Conservation (phyloP, 768 basidiomycete species). For the Podaxis carcinomalis region DNA sequence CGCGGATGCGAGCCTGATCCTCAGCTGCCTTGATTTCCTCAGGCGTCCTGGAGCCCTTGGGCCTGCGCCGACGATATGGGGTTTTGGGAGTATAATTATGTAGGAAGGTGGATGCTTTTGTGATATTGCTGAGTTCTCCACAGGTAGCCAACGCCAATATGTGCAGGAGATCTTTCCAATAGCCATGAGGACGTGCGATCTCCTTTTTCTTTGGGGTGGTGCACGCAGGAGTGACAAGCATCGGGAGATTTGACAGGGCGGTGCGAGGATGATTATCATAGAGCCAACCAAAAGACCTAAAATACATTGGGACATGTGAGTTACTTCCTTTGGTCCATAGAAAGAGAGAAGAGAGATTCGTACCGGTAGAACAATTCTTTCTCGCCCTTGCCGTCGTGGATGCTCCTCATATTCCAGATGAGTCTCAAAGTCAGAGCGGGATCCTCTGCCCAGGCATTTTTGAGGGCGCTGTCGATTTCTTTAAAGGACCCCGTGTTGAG, state of each 20-base stretch:
- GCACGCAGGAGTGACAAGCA: constrained; percentile 52
- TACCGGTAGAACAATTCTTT: constrained; percentile 58
- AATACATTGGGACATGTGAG: background rate
- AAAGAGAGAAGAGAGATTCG: constrained; percentile 9
- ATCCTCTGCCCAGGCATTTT: constrained; percentile 55
- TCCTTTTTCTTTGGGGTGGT: constrained; percentile 25
- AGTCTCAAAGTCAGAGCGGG: constrained; percentile 53
- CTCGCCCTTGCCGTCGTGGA: constrained; percentile 65
- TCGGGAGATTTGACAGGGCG: constrained; percentile 55
- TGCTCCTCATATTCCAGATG: constrained; percentile 66
- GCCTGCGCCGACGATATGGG: background rate
- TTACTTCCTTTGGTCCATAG: background rate
- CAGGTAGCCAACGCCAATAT: constrained; percentile 57
- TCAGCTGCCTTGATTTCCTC: constrained; percentile 15
- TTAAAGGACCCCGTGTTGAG: constrained; percentile 25
- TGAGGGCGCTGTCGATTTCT: constrained; percentile 32
- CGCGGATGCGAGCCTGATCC: constrained; percentile 5
- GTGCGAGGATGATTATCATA: constrained; percentile 67
- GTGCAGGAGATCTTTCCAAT: constrained; percentile 74
- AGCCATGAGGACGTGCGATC: constrained; percentile 44
- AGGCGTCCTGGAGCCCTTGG: constrained; percentile 12
- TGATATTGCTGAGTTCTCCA: constrained; percentile 38
- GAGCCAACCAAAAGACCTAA: constrained; percentile 61
- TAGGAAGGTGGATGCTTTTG: constrained; percentile 21
- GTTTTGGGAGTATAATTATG: constrained; percentile 19